These are phyloP conservation scores for Carex scoparia DNA, from an alignment of 176 grass and related monocot species.

Conservation along the genomic window DNA sequence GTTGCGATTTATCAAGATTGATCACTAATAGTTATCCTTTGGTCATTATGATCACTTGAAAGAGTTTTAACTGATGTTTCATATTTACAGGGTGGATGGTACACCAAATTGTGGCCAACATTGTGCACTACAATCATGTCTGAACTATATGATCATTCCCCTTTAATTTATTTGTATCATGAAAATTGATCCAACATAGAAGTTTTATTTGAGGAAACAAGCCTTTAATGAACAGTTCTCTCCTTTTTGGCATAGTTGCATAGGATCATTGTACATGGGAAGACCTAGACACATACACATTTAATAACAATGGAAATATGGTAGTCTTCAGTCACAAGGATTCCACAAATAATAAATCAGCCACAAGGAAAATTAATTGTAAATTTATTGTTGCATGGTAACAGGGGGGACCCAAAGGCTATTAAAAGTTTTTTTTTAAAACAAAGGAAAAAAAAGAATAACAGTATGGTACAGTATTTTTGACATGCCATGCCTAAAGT, in stretches of 20 bases:
- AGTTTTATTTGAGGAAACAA: not conserved
- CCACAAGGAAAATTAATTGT: not conserved
- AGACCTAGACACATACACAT: not conserved
- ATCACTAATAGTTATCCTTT: not conserved
- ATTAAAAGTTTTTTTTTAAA: not conserved
- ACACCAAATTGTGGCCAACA: not conserved
- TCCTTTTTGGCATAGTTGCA: not conserved
- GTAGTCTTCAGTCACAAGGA: not conserved
- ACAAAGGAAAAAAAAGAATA: not conserved
- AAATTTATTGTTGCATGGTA: not conserved
- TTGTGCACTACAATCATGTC: not conserved
- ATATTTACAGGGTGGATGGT: not conserved
- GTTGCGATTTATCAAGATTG: not conserved
- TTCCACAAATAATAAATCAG: not conserved
- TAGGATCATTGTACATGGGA: not conserved
- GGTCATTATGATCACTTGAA: not conserved
- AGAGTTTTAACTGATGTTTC: not conserved
- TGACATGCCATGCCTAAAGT: not conserved
- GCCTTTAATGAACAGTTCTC: not conserved
- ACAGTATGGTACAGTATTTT: not conserved
- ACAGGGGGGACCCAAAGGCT: not conserved
- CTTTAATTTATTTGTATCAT: not conserved
- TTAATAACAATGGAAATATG: not conserved
- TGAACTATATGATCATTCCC: not conserved
- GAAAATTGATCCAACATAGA: not conserved